phyloP scores from a whole-genome alignment of 768 basidiomycete species.

The Pholiota conissans region DNA sequence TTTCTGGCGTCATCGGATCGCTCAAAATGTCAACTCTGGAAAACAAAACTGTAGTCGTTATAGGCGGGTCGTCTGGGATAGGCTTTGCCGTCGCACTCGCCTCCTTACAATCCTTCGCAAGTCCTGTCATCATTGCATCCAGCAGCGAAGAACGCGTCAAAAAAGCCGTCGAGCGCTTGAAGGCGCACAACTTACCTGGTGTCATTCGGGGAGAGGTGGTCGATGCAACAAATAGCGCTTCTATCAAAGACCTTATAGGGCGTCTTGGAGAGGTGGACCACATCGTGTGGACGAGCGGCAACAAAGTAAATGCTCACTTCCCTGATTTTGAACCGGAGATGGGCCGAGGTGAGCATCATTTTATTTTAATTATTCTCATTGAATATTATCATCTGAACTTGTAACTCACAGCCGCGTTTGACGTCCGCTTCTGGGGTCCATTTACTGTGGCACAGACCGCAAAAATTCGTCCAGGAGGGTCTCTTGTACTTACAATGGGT shows the following conservation, averaged over 20 bases:
- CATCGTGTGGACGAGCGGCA: constrained; percentile 6
- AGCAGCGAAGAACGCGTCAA: constrained; percentile 1
- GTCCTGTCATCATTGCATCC: constrained; percentile 2
- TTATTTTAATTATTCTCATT: not conserved
- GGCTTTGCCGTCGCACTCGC: constrained; percentile 6
- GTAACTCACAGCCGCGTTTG: not conserved
- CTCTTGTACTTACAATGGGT: constrained; percentile 5
- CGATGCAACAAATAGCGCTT: not conserved
- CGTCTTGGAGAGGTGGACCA: constrained; percentile 2
- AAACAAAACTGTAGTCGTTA: not conserved
- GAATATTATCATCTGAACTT: not conserved
- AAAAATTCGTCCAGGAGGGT: not conserved
- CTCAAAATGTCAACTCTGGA: constrained; percentile 1
- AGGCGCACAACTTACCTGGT: not conserved
- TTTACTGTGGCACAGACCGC: constrained; percentile 2
- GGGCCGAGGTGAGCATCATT: not conserved
- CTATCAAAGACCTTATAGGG: not conserved
- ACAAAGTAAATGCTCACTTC: not conserved
- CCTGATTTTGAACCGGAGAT: not conserved
- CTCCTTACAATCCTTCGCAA: constrained; percentile 1
- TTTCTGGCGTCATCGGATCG: no score
- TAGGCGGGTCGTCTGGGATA: constrained; percentile 4
- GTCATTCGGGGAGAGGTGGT: constrained; percentile 5
- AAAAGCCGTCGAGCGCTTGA: not conserved
- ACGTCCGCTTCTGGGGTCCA: constrained; percentile 7